Evolutionary conservation across 2,329 filamentous ascomycete species (phyloP), one percentile per base, ranked within the genome.

Genomic region (Helotiales sp.): DNA sequence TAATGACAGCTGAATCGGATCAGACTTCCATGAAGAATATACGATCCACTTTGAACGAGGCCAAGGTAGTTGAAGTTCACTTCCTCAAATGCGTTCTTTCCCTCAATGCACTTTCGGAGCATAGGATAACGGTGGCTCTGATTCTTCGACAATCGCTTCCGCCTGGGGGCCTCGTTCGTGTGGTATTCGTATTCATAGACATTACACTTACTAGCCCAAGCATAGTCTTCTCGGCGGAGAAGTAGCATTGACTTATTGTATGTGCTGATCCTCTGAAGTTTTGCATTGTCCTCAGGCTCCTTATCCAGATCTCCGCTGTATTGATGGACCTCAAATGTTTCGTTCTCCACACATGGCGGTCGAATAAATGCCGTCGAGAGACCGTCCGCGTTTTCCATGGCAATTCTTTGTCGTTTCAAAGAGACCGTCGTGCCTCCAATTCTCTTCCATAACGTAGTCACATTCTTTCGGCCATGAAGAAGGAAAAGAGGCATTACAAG

Each of bases 1-100:
- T 86, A 86, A 67, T 83, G 80, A 65, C 84, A 85, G 68, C 83
- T 83, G 78, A 86, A 86, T 11, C 82, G 80, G 6, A 85, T 79
- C 11, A 85, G 73, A 64, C 85, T 86, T 3, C 79, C 81, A 68
- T 85, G 81, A 63, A 80, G 82, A 67, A 85, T 79, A 73, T 84
- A 85, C 1, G 83, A 86, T 15, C 84, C 84, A 8, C 81, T 82
- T 64, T 82, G 80, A 52, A 86, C 79, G 54, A 83, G 82, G 22
- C 85, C 85, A 68, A 82, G 82, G 63, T 78, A 73, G 68, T 86
- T 84, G 58, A 62, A 66, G 10, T 34, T 47, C 10, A 62, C 40
- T 28, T 66, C 64, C 26, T 66, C 58, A 22, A 62, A 50, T 2
- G 26, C 78, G 50, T 78, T 73, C 24, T 73, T 75, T 43, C 85